Base-by-base conservation (phyloP, 345 rosid species). In the Lumnitzera racemosa region DNA sequence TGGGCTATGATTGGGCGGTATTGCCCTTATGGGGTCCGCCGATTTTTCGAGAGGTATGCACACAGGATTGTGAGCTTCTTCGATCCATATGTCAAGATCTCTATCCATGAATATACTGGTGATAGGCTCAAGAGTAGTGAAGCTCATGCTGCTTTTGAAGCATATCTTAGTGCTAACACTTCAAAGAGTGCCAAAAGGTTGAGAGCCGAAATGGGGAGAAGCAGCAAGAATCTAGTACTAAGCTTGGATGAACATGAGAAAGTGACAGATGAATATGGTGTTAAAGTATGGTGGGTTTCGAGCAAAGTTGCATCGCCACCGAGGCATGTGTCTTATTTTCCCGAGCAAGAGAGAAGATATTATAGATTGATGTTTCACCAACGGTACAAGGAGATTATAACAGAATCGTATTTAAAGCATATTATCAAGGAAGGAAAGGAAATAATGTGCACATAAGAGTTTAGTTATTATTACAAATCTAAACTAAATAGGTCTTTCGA, bases 331-430 rank as follows among this genome's bases (percentile, higher is more conserved):
- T 54, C 78, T 0, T 56, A 67, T 64, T 76, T 72, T 49, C 70
- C 85, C 3, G 81, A 78, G 56, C 81, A 78, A 27, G 91, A 85
- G 64, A 82, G 51, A 72, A 68, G 87, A 47, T 74, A 16, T 63
- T 85, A 78, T 72, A 53, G 78, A 72, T 81, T 85, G 15, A 73
- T 80, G 24, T 82, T 82, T 57, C 88, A 85, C 50, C 75, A 70
- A 65, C 51, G 62, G 52, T 29, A 82, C 15, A 67, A 86, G 58
- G 81, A 80, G 63, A 59, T 80, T 24, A 70, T 80, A 9, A 76
- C 81, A 1, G 83, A 63, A 59, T 55, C 64, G 23, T 82, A 85
- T 56, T 59, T 85, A 74, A 65, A 60, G 64, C 86, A 82, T 53
- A 80, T 78, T 46, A 53, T 80, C 46, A 74, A 46, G 51, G 74